Base-by-base conservation (phyloP, 805 yeast species). In the Metschnikowia sp. region DNA sequence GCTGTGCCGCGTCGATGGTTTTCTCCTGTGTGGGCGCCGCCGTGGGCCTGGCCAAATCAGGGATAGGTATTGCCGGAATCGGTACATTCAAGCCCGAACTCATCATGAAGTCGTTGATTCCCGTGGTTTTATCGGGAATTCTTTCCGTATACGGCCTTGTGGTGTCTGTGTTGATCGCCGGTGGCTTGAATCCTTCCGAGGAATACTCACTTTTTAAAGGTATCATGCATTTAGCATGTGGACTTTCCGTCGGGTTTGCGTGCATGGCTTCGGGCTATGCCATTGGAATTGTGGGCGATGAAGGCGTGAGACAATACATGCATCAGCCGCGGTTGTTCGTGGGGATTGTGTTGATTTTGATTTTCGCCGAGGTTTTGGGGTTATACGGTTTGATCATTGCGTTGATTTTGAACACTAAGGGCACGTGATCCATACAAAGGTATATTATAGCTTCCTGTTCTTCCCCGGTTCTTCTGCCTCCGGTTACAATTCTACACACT, bases 101-200 rank as follows among this genome's bases (percentile, higher is more conserved):
- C 61, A 90, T 94, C 61, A 94, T 94, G 98, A 88, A 86, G 68
- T 86, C 94, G 8, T 76, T 94, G 42, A 91, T 94, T 58, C 99
- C 99, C 13, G 99, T 94, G 40, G 96, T 94, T 55, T 90, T 94
- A 96, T 83, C 94, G 54, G 99, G 99, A 81, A 94, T 94, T 62
- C 74, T 94, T 51, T 90, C 98, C 10, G 97, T 94, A 44, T 94
- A 94, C 66, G 99, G 99, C 3, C 77, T 94, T 43, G 99, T 94
- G 19, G 99, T 94, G 40, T 86, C 96, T 13, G 99, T 94, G 36
- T 76, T 94, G 60, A 92, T 94, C 60, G 97, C 99, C 26, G 96
- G 94, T 36, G 90, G 88, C 8, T 74, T 91, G 57, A 78, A 84
- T 26, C 97, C 97, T 33, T 68, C 80, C 35, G 82, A 82, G 53